Conservation (phyloP, 129 eudicot genomes). For the Lactuca saligna region DNA sequence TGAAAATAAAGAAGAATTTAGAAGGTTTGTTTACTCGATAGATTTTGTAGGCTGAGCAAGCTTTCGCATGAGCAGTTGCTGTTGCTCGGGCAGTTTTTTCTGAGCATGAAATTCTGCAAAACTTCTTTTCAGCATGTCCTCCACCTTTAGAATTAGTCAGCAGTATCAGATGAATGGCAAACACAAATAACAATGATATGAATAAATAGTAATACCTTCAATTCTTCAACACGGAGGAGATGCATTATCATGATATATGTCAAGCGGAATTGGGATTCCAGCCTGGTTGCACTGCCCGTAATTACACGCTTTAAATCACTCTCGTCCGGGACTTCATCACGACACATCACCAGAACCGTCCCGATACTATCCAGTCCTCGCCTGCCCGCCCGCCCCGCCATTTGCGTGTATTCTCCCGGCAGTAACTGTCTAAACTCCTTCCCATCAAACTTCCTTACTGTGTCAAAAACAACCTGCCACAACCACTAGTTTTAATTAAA, state of each 20-base stretch:
- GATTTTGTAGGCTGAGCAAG: slow-evolving; percentile 92
- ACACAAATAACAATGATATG: no score
- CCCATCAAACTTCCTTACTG: slow-evolving; percentile 92
- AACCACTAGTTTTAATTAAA: neutral
- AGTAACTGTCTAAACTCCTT: slow-evolving; percentile 89
- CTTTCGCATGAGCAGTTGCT: slow-evolving; percentile 83
- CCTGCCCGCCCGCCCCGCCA: slow-evolving; percentile 99
- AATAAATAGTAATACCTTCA: slow-evolving; percentile 56
- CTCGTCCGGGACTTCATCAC: slow-evolving; percentile 94
- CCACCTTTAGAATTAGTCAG: slow-evolving; percentile 53
- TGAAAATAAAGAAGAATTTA: neutral
- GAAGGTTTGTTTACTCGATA: slow-evolving; percentile 57
- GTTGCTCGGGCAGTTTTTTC: slow-evolving; percentile 92
- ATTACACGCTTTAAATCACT: slow-evolving; percentile 64
- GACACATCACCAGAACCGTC: slow-evolving; percentile 89
- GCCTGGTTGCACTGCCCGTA: slow-evolving; percentile 88
- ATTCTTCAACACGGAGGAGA: slow-evolving; percentile 98
- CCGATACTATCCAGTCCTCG: slow-evolving; percentile 98
- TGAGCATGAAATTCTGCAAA: slow-evolving; percentile 99
- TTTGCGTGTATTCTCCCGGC: slow-evolving; percentile 99
- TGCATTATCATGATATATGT: slow-evolving; percentile 98
- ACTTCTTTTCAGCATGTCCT: slow-evolving; percentile 99
- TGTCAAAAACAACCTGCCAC: slow-evolving; percentile 95
- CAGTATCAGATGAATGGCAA: slow-evolving; percentile 14
- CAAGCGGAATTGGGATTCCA: slow-evolving; percentile 90